phyloP scores from a whole-genome alignment of 2,329 filamentous ascomycete species.

The Pezicula neosporulosa region DNA sequence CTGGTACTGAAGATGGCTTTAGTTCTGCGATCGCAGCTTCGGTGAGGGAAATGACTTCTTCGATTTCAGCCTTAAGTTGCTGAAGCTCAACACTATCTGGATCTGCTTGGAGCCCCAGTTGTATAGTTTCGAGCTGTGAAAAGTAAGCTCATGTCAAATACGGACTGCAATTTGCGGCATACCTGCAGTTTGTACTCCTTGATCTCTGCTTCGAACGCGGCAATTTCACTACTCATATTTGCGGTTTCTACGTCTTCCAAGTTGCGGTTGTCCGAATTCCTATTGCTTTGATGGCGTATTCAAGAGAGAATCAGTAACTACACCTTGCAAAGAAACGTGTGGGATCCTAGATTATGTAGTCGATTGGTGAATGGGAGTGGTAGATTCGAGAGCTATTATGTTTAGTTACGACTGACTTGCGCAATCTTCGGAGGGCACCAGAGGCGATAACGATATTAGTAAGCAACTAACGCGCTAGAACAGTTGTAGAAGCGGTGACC shows the following conservation, averaged over 20 bases:
- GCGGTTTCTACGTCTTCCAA: no score
- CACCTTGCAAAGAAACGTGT: no score
- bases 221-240: constrained; percentile 26
- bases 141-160: constrained; percentile 7
- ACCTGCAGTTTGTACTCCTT: constrained; percentile 60
- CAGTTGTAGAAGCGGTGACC: not conserved
- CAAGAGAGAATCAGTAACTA: no score
- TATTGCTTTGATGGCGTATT: not conserved
- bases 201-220: constrained; percentile 39
- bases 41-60: constrained; percentile 75
- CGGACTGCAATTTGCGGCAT: constrained; percentile 7
- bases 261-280: no score
- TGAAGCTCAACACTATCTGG: constrained; percentile 76
- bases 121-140: constrained; percentile 70
- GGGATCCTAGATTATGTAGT: no score
- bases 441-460: not conserved
- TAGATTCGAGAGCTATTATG: not conserved
- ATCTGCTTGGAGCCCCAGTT: constrained; percentile 73
- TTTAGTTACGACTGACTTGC: not conserved
- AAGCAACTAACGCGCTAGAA: no score
- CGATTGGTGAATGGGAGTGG: no score
- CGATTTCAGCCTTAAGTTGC: constrained; percentile 74
- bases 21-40: constrained; percentile 80
- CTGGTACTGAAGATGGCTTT: constrained; percentile 49
- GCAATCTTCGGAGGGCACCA: no score